Percentiles rank a stretch among this genome's conserved stretches.
Evolutionary conservation across 2,329 filamentous ascomycete species (phyloP).

Genomic region (Monosporascus ibericus): DNA sequence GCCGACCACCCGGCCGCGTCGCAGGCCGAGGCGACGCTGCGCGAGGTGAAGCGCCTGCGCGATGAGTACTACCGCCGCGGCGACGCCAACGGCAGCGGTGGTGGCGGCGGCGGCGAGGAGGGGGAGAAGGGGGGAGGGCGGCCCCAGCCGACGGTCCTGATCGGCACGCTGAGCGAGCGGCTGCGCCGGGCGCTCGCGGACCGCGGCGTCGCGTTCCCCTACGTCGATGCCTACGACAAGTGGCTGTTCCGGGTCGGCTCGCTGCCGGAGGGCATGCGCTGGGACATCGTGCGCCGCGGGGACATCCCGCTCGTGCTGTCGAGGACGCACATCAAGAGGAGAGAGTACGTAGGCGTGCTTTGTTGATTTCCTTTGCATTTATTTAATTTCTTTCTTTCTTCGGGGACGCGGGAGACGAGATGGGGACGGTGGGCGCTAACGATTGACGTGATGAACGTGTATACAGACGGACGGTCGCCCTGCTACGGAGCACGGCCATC

Average conservation of each 20-base stretch:
- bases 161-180: conserved; percentile 36
- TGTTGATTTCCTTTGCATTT: neutral
- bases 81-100: too few relatives aligned
- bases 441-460: neutral
- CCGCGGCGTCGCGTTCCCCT: conserved; percentile 22
- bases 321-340: conserved; percentile 50
- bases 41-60: conserved; percentile 14
- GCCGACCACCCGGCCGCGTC: too few relatives aligned
- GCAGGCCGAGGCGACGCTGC: conserved; percentile 9
- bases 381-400: neutral
- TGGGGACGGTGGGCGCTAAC: neutral
- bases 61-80: conserved; percentile 12
- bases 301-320: conserved; percentile 52
- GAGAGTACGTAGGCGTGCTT: conserved; percentile 34
- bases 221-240: conserved; percentile 40
- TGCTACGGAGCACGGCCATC: conserved; percentile 41
- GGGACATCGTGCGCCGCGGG: conserved; percentile 43
- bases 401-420: too few relatives aligned
- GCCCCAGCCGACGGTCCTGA: conserved; percentile 21
- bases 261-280: conserved; percentile 45
- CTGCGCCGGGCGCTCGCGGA: conserved; percentile 24
- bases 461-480: conserved; percentile 33
- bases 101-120: conserved; percentile 7
- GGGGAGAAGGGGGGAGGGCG: conserved; percentile 26
- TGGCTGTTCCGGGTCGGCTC: conserved; percentile 50